Base-by-base conservation (phyloP, 192 early-diverging fungal species). In the Coemansia aciculifera region DNA sequence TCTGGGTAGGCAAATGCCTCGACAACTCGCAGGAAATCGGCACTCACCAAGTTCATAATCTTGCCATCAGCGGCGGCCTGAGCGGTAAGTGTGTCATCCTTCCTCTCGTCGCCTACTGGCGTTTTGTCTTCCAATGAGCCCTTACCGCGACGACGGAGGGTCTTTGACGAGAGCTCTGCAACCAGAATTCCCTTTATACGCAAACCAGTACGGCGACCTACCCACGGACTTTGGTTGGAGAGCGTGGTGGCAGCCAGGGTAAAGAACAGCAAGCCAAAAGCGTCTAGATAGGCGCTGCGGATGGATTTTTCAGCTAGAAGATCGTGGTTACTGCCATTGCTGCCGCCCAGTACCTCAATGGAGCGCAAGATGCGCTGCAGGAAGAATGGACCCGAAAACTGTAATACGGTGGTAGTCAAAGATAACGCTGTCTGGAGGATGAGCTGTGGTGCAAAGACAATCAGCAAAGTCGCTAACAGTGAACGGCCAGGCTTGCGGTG, bases 11-110 rank as follows among this genome's bases (percentile, higher is more conserved):
- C 66, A 29, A 71, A 62, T 10, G 84, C 84, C 43, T 86, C 86
- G 9, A 80, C 75, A 7, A 93, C 78, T 15, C 87, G 87, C 29
- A 81, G 72, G 3, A 90, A 85, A 71, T 94, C 93, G 0, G 88
- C 85, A 3, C 88, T 85, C 74, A 91, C 87, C 46, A 92, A 70
- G 49, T 93, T 93, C 71, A 91, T 85, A 24, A 93, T 86, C 48
- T 86, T 90, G 40, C 91, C 91, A 31, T 86, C 75, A 15, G 81
- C 75, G 11, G 77, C 77, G 0, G 69, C 74, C 29, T 74, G 56
- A 1, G 66, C 68, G 6, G 74, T 71, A 17, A 74, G 62, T 8
- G 76, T 68, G n/a, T 71, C 64, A 5, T 5, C 62, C 5, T 62
- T 32, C 3, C 71, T 17, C 2, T 70, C 44, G 3, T 31, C 68